Evolutionary conservation across 1,284 basidiomycete genomes (phyloP), one percentile per base, ranked within the genome.

Genomic region (Filobasidium uniguttulatum): DNA sequence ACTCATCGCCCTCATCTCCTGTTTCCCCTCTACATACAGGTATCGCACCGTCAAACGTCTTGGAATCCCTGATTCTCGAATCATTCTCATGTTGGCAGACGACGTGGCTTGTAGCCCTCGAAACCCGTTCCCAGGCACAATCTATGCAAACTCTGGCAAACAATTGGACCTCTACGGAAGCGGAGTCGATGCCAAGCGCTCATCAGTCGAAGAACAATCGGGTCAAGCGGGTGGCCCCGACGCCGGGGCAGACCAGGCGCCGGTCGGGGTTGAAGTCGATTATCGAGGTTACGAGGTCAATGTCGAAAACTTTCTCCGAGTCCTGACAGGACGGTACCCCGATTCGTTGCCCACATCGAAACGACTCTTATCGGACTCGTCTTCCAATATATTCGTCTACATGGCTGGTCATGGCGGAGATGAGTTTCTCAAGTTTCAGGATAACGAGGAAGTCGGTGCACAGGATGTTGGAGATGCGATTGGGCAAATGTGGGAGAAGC

Each of bases 401-500:
- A 86, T 98, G 85, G 94, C 94, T 0, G 94, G 93, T 0, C 93
- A 98, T 60, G 93, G 94, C 3, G 93, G 93, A 0, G 85, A 94
- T 60, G 93, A 96, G 67, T 99, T 98, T 65, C 77, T 98, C 59
- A 98, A 98, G 69, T 98, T 99, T 66, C 93, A 98, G 65, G 93
- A 99, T 67, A 88, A 88, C 63, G 93, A 98, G 67, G 94, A 99
- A 65, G 88, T 98, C 58, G 88, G 84, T 48, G 89, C 93, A 0
- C 88, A 87, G 53, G 93, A 98, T 64, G 78, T 94, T 31, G 91
- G 93, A 0, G 93, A 98, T 65, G 91, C 93, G 0, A 83, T 98
- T 54, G 89, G 90, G 66, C 90, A 96, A 68, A 98, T 98, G 93
- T 90, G 84, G 76, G 84, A 91, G 65, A 96, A 97, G 74, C 82